These are phyloP conservation scores for Gossypium schwendimanii DNA, from an alignment of 441 rosid species.

Conservation along the genomic window DNA sequence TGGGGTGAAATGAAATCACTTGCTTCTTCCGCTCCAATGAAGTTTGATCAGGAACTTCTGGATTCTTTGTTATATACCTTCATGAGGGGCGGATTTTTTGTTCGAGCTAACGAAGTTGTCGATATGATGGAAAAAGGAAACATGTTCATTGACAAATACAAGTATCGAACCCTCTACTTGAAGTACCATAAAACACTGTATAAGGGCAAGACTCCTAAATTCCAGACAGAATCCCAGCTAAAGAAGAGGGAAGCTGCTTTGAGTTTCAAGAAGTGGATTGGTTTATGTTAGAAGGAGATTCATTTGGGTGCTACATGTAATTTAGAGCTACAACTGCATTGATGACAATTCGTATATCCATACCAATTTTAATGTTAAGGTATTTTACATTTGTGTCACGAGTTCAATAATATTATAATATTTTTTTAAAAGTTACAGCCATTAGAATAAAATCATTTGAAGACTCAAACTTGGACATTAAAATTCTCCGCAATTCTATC, in stretches of 20 bases:
- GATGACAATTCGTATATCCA: background rate
- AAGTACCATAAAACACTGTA: conserved; percentile 84
- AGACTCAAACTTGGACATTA: too few relatives aligned
- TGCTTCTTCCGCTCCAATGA: conserved; percentile 54
- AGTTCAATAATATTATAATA: too few relatives aligned
- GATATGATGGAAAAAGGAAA: conserved; percentile 63
- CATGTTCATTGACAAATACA: conserved; percentile 83
- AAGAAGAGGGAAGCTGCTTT: conserved; percentile 70
- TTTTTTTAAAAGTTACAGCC: too few relatives aligned
- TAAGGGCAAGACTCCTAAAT: conserved; percentile 81
- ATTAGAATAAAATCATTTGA: too few relatives aligned
- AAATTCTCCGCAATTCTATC: too few relatives aligned
- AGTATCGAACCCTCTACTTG: conserved; percentile 68
- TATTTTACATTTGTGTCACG: too few relatives aligned
- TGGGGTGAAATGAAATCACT: conserved; percentile 94
- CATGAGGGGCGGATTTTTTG: conserved; percentile 81
- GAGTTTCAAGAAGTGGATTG: conserved; percentile 73
- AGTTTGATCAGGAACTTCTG: conserved; percentile 84
- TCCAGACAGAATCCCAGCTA: conserved; percentile 68
- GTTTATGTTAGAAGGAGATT: conserved; percentile 35
- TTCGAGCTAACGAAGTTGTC: conserved; percentile 79
- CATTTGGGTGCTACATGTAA: background rate
- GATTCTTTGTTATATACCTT: conserved; percentile 81
- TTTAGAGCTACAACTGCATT: background rate
- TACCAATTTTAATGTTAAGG: too few relatives aligned